Base-by-base conservation (phyloP, 768 basidiomycete species). In the Termitomyces sp. region DNA sequence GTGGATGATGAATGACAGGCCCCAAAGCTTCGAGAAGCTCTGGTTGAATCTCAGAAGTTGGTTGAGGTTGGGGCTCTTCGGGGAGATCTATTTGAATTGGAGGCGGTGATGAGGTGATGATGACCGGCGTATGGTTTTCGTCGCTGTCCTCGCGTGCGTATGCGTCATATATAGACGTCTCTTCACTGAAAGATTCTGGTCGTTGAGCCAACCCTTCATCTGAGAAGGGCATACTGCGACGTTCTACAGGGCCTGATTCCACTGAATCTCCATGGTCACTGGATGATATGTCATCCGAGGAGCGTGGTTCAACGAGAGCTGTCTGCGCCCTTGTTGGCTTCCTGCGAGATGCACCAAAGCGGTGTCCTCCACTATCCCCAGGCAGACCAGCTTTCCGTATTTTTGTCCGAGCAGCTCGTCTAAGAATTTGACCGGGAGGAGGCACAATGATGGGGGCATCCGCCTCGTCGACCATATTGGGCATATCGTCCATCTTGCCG, bases 391-490 rank as follows among this genome's bases (percentile, higher is more conserved):
- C 80, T 76, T 98, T 99, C 39, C 96, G 89, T 67, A 98, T 97
- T 78, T 94, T 95, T 1, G 97, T 99, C 15, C 96, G 87, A 4
- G 94, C 94, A 11, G 94, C 86, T 40, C 97, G 90, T 22, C 94
- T 90, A 13, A 99, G 81, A 66, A 95, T 94, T 72, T 88, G 91
- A 7, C 92, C 92, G 1, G 93, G 94, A 28, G 88, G 90, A 49
- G 93, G 91, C 20, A 91, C 85, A 63, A 97, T 92, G 68, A 97
- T 91, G 24, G 96, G 96, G n/a, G 84, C 83, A 73, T 97, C 94
- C 5, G 87, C 87, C 66, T 94, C 93, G 63, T 94, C 94, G 9
- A 79, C 84, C 70, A 86, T 79, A 62, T 87, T 86, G 7, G 84
- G 77, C 64, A 88, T 81, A 64, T 86, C 80, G 68, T 90, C 89